phyloP scores from a whole-genome alignment of 345 rosid genomes.

The Laguncularia racemosa region DNA sequence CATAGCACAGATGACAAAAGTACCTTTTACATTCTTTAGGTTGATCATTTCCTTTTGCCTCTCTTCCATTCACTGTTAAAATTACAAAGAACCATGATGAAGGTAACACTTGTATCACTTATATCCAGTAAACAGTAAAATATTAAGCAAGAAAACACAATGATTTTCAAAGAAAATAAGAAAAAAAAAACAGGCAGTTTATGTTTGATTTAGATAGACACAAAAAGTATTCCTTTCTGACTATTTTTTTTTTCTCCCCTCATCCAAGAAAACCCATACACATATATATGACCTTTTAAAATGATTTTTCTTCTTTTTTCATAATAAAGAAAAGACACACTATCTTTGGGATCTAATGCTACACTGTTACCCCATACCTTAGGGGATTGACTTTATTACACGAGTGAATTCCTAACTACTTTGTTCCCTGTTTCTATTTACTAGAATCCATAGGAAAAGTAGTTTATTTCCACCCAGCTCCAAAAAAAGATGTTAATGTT shows the following conservation, averaged over 20 bases:
- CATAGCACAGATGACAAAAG: neutral
- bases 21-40: conserved; percentile 47
- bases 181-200: too few relatives aligned
- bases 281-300: too few relatives aligned
- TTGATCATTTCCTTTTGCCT: conserved; percentile 24
- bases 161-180: too few relatives aligned
- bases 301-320: neutral
- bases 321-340: conserved; percentile 2
- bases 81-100: neutral
- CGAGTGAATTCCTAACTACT: too few relatives aligned
- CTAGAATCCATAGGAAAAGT: neutral
- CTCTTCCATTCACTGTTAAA: conserved; percentile 29
- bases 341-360: neutral
- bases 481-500: neutral
- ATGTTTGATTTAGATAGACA: too few relatives aligned
- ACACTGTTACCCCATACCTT: too few relatives aligned
- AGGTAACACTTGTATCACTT: neutral
- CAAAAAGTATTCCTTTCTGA: too few relatives aligned
- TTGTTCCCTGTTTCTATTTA: neutral
- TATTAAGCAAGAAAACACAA: too few relatives aligned
- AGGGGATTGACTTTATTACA: too few relatives aligned
- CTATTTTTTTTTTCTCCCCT: too few relatives aligned
- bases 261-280: too few relatives aligned
- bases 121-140: neutral
- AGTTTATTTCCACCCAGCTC: neutral